Evolutionary conservation across 805 yeast genomes (phyloP).

Genomic region (Monosporozyma aerobia): DNA sequence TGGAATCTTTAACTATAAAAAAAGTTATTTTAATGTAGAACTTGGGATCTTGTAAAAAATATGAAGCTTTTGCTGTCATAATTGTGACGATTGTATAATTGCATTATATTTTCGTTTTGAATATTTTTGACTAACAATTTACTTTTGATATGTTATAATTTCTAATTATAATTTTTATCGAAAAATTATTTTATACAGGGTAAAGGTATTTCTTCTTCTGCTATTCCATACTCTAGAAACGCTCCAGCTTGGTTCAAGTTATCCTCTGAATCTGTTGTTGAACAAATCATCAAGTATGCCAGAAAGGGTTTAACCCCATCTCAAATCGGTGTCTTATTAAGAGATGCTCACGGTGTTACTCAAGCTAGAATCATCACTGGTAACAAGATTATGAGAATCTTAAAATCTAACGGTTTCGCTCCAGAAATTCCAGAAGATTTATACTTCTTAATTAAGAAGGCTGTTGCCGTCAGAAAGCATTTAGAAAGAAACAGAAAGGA

Average conservation of each 20-base stretch:
- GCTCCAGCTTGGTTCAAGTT: conserved; percentile 99
- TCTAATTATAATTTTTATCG: conserved; percentile 8
- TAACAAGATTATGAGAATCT: conserved; percentile 98
- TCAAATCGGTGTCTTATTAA: conserved; percentile 97
- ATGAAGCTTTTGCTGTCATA: background rate
- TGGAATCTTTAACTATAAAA: background rate
- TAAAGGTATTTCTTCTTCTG: conserved; percentile 98
- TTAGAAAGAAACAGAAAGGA: conserved; percentile 99
- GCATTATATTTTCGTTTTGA: background rate
- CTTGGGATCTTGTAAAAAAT: conserved; percentile 1
- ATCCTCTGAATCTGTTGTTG: conserved; percentile 89
- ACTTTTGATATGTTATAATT: conserved; percentile 1
- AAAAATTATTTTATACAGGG: conserved; percentile 45
- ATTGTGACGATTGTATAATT: background rate
- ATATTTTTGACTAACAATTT: conserved; percentile 7
- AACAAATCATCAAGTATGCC: conserved; percentile 98
- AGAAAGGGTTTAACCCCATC: conserved; percentile 99
- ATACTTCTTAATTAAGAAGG: conserved; percentile 98
- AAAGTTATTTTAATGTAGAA: background rate
- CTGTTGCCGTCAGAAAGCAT: conserved; percentile 99
- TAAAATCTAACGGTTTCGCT: conserved; percentile 98
- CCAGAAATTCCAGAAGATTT: conserved; percentile 99
- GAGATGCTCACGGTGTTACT: conserved; percentile 99
- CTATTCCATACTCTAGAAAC: conserved; percentile 98
- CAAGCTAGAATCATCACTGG: conserved; percentile 97